These are phyloP conservation scores for Apostasia shenzhenica DNA, from an alignment of 106 monocot species.

Conservation along the genomic window DNA sequence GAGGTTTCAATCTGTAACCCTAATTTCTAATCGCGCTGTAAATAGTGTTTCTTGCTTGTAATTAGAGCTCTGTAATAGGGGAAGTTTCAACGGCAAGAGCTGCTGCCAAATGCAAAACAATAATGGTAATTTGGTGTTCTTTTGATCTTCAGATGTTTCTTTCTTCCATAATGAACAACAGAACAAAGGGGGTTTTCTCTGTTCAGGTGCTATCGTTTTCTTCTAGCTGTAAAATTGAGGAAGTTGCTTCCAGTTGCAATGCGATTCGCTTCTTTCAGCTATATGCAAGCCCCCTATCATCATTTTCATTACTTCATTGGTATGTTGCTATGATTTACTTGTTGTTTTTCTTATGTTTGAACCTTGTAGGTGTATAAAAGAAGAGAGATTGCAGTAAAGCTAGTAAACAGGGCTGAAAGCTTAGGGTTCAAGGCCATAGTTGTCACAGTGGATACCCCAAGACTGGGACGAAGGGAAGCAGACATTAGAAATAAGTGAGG, in stretches of 20 bases:
- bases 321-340: not conserved
- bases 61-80: conserved; percentile 17
- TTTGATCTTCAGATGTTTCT: not conserved
- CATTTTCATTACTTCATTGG: not conserved
- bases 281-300: conserved; percentile 44
- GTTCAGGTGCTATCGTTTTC: conserved; percentile 60
- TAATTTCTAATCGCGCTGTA: not conserved
- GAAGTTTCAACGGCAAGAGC: conserved; percentile 72
- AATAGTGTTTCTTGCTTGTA: conserved; percentile 4
- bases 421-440: conserved; percentile 70
- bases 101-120: conserved; percentile 66
- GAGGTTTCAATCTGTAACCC: conserved; percentile 31
- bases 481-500: conserved; percentile 68
- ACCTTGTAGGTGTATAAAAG: conserved; percentile 46
- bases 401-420: conserved; percentile 56
- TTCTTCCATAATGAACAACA: not conserved
- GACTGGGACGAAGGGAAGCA: conserved; percentile 61
- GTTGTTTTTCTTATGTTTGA: not conserved
- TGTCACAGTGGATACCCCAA: conserved; percentile 71
- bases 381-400: conserved; percentile 37
- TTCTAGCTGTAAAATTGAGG: conserved; percentile 55
- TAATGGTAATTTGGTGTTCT: conserved; percentile 35
- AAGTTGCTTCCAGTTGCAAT: conserved; percentile 70
- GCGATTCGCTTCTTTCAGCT: conserved; percentile 71
- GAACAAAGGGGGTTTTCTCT: not conserved